Conservation (phyloP, 2,329 filamentous ascomycete genomes). For the Fusarium sarcochroum region DNA sequence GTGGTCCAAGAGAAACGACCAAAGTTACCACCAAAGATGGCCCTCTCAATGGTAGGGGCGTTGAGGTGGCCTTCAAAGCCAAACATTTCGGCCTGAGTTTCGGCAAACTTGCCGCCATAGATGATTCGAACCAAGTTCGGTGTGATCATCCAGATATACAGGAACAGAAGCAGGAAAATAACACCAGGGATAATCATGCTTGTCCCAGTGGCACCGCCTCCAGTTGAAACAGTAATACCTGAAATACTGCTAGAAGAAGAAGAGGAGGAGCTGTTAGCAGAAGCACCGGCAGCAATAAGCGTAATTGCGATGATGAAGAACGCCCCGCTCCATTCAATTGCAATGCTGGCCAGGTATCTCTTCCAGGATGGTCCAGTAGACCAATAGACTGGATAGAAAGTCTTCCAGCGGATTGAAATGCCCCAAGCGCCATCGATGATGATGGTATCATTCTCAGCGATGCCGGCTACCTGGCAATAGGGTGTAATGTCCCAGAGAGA, state of each 20-base stretch:
- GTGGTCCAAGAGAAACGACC: constrained; percentile 50
- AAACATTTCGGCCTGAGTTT: constrained; percentile 51
- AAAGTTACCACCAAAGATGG: constrained; percentile 51
- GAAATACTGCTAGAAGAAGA: neutral
- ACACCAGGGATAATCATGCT: constrained; percentile 38
- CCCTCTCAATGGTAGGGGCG: constrained; percentile 47
- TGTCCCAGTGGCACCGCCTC: constrained; percentile 1
- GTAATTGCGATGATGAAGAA: constrained; percentile 43
- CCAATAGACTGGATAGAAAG: constrained; percentile 49
- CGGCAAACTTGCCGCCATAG: constrained; percentile 51
- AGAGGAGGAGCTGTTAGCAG: neutral
- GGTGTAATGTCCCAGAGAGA: constrained; percentile 54
- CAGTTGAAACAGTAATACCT: neutral
- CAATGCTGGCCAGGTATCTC: constrained; percentile 31
- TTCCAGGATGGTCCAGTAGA: constrained; percentile 47
- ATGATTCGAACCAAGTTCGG: constrained; percentile 46
- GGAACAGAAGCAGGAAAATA: constrained; percentile 44
- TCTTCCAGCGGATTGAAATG: constrained; percentile 52
- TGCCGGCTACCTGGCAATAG: constrained; percentile 52
- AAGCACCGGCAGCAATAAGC: constrained; percentile 34
- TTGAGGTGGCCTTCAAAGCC: constrained; percentile 53
- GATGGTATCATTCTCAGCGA: constrained; percentile 53
- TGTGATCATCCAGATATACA: constrained; percentile 44
- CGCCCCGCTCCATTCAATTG: constrained; percentile 41
- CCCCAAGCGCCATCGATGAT: constrained; percentile 53